These are phyloP conservation scores for Fragilaria crotonensis DNA, from an alignment of 108 stramenopile genomes.

Conservation along the genomic window DNA sequence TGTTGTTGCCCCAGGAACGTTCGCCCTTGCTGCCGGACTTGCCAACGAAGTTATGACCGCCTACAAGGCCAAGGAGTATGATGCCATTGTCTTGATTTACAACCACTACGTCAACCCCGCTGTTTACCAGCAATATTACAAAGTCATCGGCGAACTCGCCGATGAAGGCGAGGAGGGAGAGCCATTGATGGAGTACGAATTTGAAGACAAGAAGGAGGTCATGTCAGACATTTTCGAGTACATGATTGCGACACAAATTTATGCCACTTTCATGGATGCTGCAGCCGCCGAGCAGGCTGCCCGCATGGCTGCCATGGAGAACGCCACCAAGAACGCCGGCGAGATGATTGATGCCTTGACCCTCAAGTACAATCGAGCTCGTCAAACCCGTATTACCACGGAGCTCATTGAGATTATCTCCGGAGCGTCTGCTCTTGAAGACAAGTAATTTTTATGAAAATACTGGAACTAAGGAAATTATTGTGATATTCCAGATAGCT, in stretches of 20 bases:
- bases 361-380: slow-evolving; percentile 98
- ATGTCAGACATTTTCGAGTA: slow-evolving; percentile 93
- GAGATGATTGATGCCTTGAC: slow-evolving; percentile 98
- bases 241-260: slow-evolving; percentile 89
- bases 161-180: slow-evolving; percentile 57
- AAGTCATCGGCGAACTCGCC: slow-evolving; percentile 65
- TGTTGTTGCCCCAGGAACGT: slow-evolving; percentile 72
- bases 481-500: too few species aligned
- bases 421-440: slow-evolving; percentile 98
- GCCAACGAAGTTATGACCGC: slow-evolving; percentile 72
- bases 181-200: slow-evolving; percentile 84
- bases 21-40: slow-evolving; percentile 68
- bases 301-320: slow-evolving; percentile 99
- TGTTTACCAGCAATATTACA: slow-evolving; percentile 82
- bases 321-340: slow-evolving; percentile 98
- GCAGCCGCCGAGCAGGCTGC: slow-evolving; percentile 97
- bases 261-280: slow-evolving; percentile 93
- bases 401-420: slow-evolving; percentile 99
- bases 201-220: slow-evolving; percentile 88
- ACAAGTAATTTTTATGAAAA: too few species aligned
- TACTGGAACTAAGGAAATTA: too few species aligned
- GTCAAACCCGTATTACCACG: slow-evolving; percentile 99
- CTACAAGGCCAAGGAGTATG: slow-evolving; percentile 66
- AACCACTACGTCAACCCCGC: slow-evolving; percentile 82
- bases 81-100: slow-evolving; percentile 77